Evolutionary conservation across 2,329 filamentous ascomycete species (phyloP), one percentile per base, ranked within the genome.

Genomic region (Cordyceps farinosa): DNA sequence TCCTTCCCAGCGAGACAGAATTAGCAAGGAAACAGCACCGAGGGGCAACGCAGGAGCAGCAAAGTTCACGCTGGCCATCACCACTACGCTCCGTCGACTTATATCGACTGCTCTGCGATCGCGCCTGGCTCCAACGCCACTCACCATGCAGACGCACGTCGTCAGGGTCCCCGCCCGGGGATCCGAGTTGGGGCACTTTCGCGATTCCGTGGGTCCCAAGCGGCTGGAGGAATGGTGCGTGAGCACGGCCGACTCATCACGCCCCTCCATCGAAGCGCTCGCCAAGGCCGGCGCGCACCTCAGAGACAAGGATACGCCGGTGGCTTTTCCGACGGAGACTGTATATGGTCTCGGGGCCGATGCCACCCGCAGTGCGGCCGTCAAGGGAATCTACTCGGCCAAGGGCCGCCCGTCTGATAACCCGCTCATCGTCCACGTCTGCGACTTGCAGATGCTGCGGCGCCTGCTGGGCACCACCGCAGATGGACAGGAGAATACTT

Each of bases 291-390:
- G 90, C 2, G 73, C 81, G 13, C 82, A 87, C 67, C 79, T 97
- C 42, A 84, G 80, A 58, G 80, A 81, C 22, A 87, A 83, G 58
- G 83, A 91, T 72, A 83, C 84, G 3, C 95, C 95, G 5, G 92
- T 99, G 54, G 95, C 91, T 1, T 99, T 99, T 73, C 95, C 95
- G 0, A 99, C 95, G 0, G 95, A 99, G 78, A 99, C 95, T 0
- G 95, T 99, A 0, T 99, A 99, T 74, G 95, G 95, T 0, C 83
- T 99, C 8, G 95, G 92, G n/a, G 95, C 95, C 15, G 95, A 98
- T 78, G 95, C 95, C 11, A 98, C 93, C 32, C 86, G 92, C 69
- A 92, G 88, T 70, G 81, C 79, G 30, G 90, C 94, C 2, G 94
- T 98, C 7, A 87, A 84, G 71, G 93, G 92, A n/a, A 99, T 99